phyloP scores from a whole-genome alignment of 2,329 filamentous ascomycete species.

The Chrysosporium keratinophilum region DNA sequence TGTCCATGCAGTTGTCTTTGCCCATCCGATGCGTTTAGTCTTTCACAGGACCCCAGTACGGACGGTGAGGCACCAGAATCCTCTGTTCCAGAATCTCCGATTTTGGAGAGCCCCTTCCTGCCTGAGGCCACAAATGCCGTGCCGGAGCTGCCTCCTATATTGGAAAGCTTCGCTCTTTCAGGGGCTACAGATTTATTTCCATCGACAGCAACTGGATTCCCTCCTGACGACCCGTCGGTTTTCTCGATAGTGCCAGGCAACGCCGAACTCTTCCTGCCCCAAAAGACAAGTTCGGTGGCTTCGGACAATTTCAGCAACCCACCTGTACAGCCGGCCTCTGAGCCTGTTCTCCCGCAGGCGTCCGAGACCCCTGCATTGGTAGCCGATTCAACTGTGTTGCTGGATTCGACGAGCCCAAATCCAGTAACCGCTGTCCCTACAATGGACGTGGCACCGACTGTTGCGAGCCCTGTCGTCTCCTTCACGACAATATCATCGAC shows the following conservation, averaged over 20 bases:
- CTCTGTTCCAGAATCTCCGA: neutral
- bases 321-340: neutral
- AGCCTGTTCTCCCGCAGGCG: neutral
- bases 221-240: neutral
- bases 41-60: neutral
- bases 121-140: neutral
- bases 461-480: neutral
- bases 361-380: neutral
- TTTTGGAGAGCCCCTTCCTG: neutral
- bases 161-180: no score
- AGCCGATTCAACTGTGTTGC: neutral
- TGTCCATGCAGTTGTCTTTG: conserved; percentile 7
- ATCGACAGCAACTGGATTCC: neutral
- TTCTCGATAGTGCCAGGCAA: neutral
- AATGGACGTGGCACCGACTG: neutral
- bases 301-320: neutral
- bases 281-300: neutral
- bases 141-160: no score
- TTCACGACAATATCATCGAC: neutral
- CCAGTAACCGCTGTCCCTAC: neutral
- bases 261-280: neutral
- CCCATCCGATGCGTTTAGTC: conserved; percentile 3
- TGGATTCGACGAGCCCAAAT: neutral
- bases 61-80: neutral
- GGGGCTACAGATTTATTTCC: no score